Base-by-base conservation (phyloP, 495 filamentous ascomycete genomes). In the Penicillium cinerascens region DNA sequence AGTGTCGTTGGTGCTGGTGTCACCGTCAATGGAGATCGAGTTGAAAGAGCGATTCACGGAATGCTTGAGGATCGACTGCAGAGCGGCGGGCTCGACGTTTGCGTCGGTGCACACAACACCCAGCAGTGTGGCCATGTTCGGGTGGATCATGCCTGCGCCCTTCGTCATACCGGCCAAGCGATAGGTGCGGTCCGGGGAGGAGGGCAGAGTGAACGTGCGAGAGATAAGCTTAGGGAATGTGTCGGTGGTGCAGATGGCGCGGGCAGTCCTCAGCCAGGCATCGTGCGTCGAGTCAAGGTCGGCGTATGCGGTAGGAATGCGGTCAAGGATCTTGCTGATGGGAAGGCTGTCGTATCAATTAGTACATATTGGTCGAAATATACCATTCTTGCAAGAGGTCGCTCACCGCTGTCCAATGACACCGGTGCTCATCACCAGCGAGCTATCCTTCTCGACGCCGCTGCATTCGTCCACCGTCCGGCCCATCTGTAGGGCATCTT, bases 101-200 rank as follows among this genome's bases (percentile, higher is more conserved):
- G 87, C 95, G 60, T 99, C 93, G 23, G 93, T 99, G 65, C 89
- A 92, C 63, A 97, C 82, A 48, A 97, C 88, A 42, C 89, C 92
- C 25, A 99, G 83, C 36, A 99, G 81, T 0, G 93, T 99, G 39
- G 91, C 93, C 92, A 98, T 96, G 76, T 99, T 97, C 18, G 93
- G 93, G 71, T 97, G 92, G 66, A 99, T 99, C 93, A 99, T 99
- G 60, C 93, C 93, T 13, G 93, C 95, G 41, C 93, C 93, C 73
- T 99, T 99, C 54, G 95, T 96, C 83, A 96, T 96, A 43, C 93
- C 93, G 22, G 88, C 91, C 22, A 99, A 86, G 59, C 79, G 76
- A 75, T 97, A 99, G 37, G 79, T 82, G 8, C 75, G 73, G 50
- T 63, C 70, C 3, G 87, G 84, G 8, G 88, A 88, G 9, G 89